Conservation (phyloP, 2,329 filamentous ascomycete genomes). For the Aspergillus intermedius region DNA sequence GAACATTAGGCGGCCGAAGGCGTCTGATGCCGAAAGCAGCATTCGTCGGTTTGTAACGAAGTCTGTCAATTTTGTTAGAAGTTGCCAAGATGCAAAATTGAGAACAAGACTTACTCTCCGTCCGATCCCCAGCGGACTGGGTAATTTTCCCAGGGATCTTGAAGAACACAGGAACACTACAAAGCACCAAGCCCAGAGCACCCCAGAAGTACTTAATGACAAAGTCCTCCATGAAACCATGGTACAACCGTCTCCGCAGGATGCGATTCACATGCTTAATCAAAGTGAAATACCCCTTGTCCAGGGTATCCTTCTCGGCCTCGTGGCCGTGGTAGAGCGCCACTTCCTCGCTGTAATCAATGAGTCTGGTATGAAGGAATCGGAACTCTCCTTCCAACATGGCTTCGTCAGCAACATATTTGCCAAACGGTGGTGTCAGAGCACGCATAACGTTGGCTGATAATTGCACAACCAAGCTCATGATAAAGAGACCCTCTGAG, state of each 20-base stretch:
- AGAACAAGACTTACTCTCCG: constrained; percentile 45
- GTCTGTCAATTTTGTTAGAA: constrained; percentile 34
- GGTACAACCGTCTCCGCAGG: constrained; percentile 80
- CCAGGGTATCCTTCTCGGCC: constrained; percentile 89
- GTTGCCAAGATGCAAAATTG: neutral
- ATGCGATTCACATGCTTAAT: constrained; percentile 99
- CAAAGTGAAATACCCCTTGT: constrained; percentile 97
- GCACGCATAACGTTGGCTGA: constrained; percentile 91
- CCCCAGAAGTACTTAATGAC: constrained; percentile 99
- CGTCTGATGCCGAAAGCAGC: constrained; percentile 87
- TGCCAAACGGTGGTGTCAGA: constrained; percentile 90
- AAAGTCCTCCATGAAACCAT: constrained; percentile 99
- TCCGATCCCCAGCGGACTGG: constrained; percentile 47
- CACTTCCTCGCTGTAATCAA: constrained; percentile 93
- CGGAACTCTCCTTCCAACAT: constrained; percentile 91
- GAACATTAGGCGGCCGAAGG: constrained; percentile 94
- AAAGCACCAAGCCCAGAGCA: constrained; percentile 80
- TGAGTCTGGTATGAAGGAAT: constrained; percentile 87
- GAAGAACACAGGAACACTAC: constrained; percentile 93
- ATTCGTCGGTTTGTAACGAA: constrained; percentile 94
- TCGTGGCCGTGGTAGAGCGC: constrained; percentile 88
- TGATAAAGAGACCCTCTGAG: constrained; percentile 89
- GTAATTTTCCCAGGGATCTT: constrained; percentile 68
- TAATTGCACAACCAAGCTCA: constrained; percentile 87
- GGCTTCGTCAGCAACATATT: constrained; percentile 95